Base-by-base conservation (phyloP, 306 rosid genomes). In the Aeschynomene evenia region DNA sequence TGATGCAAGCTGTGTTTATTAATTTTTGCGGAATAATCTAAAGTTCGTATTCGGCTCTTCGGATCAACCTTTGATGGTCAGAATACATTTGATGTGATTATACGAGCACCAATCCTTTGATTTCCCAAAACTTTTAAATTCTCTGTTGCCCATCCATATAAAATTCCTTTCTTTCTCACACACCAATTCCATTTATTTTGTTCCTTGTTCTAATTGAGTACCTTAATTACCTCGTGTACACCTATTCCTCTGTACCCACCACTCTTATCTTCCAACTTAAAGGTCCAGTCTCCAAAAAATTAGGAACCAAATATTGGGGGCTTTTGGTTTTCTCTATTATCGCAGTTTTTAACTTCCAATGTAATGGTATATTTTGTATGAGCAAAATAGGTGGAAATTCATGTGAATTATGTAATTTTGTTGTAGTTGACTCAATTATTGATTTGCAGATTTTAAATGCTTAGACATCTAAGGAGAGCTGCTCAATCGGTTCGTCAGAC, bases 381-480 rank as follows among this genome's bases (percentile, higher is more conserved):
- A 22, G 51, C 59, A 8, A 21, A 42, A 29, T 65, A 45, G 5
- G 9, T 21, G 54, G 24, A 57, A 34, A 73, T 53, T 50, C 53
- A 13, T n/a, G 29, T 24, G 68, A 56, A 68, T 46, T 52, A 14
- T 74, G 49, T 24, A 11, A 50, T 65, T 28, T 77, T 42, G 9
- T 52, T 73, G 43, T 48, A 4, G 53, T 63, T 59, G 31, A 45
- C 73, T 66, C 56, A 31, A 72, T 63, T 80, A 66, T 50, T 68
- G 29, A 2, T 70, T 50, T 72, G 89, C 92, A 94, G 99, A 78
- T 81, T 68, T 82, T 87, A 88, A 82, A 87, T 91, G 81, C 86
- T 89, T 61, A 75, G 81, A 77, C 46, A 63, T 71, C 74, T 79
- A 77, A 84, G 62, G 63, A 85, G 82, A 66, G 86, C 76, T 74